phyloP scores from a whole-genome alignment of 148 eudicot genomes.

The Cornus florida region DNA sequence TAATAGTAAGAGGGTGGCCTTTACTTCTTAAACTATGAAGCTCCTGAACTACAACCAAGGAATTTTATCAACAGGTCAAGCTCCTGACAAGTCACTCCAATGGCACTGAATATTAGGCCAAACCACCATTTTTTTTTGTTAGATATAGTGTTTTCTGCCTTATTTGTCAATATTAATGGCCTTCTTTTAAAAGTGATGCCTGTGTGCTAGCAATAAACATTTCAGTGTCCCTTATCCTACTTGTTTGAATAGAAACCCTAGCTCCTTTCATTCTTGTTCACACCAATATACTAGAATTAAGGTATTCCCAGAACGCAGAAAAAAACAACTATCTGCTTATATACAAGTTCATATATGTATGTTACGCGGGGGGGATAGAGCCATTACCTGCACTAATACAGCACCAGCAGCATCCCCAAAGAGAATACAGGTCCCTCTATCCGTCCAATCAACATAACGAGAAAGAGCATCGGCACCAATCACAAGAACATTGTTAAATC shows the following conservation, averaged over 20 bases:
- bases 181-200: not conserved
- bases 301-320: not conserved
- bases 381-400: conserved; percentile 74
- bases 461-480: conserved; percentile 95
- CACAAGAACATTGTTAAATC: conserved; percentile 81
- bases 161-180: not conserved
- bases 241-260: not conserved
- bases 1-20: not conserved
- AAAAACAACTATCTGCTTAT: not conserved
- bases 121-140: not conserved
- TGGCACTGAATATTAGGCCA: not conserved
- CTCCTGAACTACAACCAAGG: not conserved
- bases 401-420: conserved; percentile 99
- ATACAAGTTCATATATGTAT: not conserved
- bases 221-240: not conserved
- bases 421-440: conserved; percentile 96
- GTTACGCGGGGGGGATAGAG: conserved; percentile 3
- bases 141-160: not conserved
- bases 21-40: too few species aligned
- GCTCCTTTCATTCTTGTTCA: not conserved
- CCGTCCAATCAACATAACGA: conserved; percentile 96
- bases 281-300: not conserved
- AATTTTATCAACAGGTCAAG: too few species aligned
- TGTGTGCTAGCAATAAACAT: not conserved
- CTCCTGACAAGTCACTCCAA: not conserved